phyloP scores from a whole-genome alignment of 768 basidiomycete species.

The Nevesoporus exiguus region DNA sequence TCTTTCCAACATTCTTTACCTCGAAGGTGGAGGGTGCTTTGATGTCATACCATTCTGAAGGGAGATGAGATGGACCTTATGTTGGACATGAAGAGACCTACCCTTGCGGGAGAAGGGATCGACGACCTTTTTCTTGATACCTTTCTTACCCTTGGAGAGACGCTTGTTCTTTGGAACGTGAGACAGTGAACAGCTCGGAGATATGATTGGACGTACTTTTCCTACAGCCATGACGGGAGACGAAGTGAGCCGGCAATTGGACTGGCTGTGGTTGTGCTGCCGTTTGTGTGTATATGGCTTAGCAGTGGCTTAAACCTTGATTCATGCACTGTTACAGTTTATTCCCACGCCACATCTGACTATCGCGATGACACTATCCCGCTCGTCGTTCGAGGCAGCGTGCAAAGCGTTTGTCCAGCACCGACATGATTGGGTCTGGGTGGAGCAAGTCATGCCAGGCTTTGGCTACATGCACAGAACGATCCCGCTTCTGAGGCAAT shows the following conservation, averaged over 20 bases:
- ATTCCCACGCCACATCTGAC: conserved; percentile 41
- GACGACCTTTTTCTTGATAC: conserved; percentile 99
- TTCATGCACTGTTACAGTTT: conserved; percentile 34
- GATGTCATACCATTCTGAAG: conserved; percentile 97
- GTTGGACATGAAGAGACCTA: conserved; percentile 31
- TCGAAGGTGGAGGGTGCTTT: conserved; percentile 99
- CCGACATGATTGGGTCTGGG: conserved; percentile 55
- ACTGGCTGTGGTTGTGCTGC: conserved; percentile 40
- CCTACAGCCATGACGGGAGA: conserved; percentile 78
- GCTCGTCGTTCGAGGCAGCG: conserved; percentile 55
- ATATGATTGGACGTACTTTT: conserved; percentile 55
- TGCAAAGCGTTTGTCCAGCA: conserved; percentile 49
- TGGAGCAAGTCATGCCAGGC: conserved; percentile 49
- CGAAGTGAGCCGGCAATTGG: too few relatives aligned
- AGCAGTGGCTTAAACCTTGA: conserved; percentile 62
- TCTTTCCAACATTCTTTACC: conserved; percentile 95
- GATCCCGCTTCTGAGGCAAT: conserved; percentile 20
- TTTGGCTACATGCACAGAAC: conserved; percentile 49
- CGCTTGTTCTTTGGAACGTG: conserved; percentile 78
- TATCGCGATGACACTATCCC: conserved; percentile 40
- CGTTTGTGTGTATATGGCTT: conserved; percentile 18
- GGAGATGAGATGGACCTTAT: not conserved
- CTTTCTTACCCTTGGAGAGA: conserved; percentile 97
- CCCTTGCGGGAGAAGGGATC: conserved; percentile 99
- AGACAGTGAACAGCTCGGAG: not conserved